Conservation (phyloP, 78 protist genomes). For the Dictyostelium discoideum region DNA sequence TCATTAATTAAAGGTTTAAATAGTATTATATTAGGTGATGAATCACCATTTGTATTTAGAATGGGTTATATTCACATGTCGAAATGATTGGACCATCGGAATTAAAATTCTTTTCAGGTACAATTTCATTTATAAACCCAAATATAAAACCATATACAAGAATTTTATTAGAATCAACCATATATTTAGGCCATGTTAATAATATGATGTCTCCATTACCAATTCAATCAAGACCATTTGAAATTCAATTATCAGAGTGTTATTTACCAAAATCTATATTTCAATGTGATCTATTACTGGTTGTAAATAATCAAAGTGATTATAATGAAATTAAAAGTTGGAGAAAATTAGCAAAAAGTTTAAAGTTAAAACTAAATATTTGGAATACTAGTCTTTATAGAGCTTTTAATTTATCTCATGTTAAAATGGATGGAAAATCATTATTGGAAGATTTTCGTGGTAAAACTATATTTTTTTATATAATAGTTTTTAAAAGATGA, state of each 20-base stretch:
- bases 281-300: conserved; percentile 10
- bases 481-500: conserved; percentile 31
- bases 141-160: conserved; percentile 47
- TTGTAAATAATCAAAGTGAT: conserved; percentile 51
- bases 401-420: neutral
- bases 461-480: conserved; percentile 38
- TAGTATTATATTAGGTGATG: conserved; percentile 35
- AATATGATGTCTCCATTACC: conserved; percentile 48
- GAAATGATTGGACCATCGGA: neutral
- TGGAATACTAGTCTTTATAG: conserved; percentile 64
- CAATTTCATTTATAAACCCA: conserved; percentile 37
- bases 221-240: conserved; percentile 66
- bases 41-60: conserved; percentile 39
- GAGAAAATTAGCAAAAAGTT: neutral
- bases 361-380: neutral
- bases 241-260: conserved; percentile 46
- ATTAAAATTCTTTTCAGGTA: conserved; percentile 3
- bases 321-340: neutral
- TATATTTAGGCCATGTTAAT: conserved; percentile 58
- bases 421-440: conserved; percentile 36
- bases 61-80: conserved; percentile 32
- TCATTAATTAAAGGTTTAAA: conserved; percentile 26
- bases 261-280: neutral
- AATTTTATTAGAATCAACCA: neutral
- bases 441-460: conserved; percentile 49